Evolutionary conservation across 805 yeast species (phyloP).

Genomic region (Zygosaccharomyces bisporus): DNA sequence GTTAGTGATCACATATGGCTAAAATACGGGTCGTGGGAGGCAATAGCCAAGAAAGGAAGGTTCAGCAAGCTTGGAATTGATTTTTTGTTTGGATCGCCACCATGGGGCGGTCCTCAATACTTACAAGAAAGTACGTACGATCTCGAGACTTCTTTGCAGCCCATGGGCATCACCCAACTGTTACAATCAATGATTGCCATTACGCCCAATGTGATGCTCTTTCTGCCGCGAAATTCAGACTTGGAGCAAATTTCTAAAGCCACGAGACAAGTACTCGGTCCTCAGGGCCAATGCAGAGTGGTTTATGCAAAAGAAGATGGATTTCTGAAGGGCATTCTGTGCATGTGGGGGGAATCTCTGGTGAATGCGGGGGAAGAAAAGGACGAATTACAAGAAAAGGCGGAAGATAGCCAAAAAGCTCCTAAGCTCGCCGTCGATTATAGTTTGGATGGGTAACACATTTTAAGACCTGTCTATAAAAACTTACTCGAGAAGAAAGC

Average conservation of each 20-base stretch:
- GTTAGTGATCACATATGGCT: conserved; percentile 50
- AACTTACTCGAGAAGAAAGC: not conserved
- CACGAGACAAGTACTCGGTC: conserved; percentile 46
- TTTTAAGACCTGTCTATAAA: conserved; percentile 1
- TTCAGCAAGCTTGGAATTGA: conserved; percentile 24
- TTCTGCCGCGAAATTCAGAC: conserved; percentile 60
- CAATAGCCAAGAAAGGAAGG: conserved; percentile 19
- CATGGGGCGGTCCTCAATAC: conserved; percentile 83
- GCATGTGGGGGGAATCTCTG: conserved; percentile 56
- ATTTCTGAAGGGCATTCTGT: conserved; percentile 50
- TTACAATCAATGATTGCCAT: conserved; percentile 42
- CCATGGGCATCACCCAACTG: conserved; percentile 46
- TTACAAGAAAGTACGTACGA: conserved; percentile 43
- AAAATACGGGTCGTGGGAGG: conserved; percentile 46
- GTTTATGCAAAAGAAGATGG: conserved; percentile 43
- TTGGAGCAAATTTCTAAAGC: conserved; percentile 48
- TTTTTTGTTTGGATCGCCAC: conserved; percentile 71
- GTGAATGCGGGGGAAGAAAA: conserved; percentile 19
- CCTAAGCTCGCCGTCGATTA: conserved; percentile 6
- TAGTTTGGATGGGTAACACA: conserved; percentile 15
- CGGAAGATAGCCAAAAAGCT: not conserved
- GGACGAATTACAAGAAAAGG: conserved; percentile 6
- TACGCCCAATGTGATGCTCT: conserved; percentile 50
- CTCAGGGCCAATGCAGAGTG: conserved; percentile 43
- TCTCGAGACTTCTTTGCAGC: conserved; percentile 42